phyloP scores from a whole-genome alignment of 345 rosid species.

The Litchi chinensis region DNA sequence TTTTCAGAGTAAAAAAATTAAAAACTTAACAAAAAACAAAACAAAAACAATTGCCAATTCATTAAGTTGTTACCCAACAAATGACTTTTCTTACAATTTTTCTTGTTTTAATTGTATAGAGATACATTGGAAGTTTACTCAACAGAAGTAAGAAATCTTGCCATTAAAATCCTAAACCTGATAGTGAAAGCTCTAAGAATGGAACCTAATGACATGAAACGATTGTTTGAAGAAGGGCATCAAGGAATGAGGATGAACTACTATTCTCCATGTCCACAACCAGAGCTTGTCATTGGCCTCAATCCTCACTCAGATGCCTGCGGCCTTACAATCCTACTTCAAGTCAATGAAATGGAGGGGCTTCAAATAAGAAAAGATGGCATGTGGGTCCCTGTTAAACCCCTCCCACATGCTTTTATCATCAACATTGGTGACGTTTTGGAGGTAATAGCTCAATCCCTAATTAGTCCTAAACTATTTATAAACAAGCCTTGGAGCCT shows the following conservation, averaged over 20 bases:
- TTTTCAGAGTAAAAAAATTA: too few relatives aligned
- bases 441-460: not conserved
- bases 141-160: conserved; percentile 10
- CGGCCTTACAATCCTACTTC: conserved; percentile 24
- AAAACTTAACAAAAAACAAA: too few relatives aligned
- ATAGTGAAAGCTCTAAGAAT: conserved; percentile 21
- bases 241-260: conserved; percentile 20
- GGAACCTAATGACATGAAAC: conserved; percentile 9
- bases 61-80: too few relatives aligned
- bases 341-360: conserved; percentile 26
- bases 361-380: conserved; percentile 31
- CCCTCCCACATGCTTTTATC: conserved; percentile 22
- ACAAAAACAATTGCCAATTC: too few relatives aligned
- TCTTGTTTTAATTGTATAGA: conserved; percentile 10
- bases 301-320: conserved; percentile 34
- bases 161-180: conserved; percentile 19
- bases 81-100: not conserved
- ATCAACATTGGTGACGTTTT: conserved; percentile 23
- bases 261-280: conserved; percentile 41
- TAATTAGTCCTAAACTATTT: too few relatives aligned
- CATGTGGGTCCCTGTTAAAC: conserved; percentile 24
- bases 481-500: too few relatives aligned
- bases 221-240: conserved; percentile 16
- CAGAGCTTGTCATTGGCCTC: conserved; percentile 39
- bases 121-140: conserved; percentile 23